phyloP scores from a whole-genome alignment of 2,329 filamentous ascomycete species.

The Xylaria sp. region DNA sequence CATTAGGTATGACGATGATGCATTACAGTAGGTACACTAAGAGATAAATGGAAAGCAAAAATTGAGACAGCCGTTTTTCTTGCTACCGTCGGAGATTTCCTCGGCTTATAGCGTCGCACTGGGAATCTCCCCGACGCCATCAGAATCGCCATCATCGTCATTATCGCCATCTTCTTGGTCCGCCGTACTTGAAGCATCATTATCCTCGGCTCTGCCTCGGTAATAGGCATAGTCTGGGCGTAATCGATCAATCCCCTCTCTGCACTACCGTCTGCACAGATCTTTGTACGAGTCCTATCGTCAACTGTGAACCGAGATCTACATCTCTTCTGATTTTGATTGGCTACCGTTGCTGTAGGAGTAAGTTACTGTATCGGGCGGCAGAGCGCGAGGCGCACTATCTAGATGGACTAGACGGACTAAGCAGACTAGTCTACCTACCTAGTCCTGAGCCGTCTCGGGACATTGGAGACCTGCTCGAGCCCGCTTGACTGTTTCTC shows the following conservation, averaged over 20 bases:
- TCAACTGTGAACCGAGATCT: slow-evolving; percentile 24
- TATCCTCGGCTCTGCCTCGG: background rate
- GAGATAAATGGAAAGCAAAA: slow-evolving; percentile 8
- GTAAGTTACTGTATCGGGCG: slow-evolving; percentile 17
- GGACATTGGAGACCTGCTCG: slow-evolving; percentile 30
- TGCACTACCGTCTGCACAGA: background rate
- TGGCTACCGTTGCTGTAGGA: slow-evolving; percentile 27
- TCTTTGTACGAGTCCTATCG: slow-evolving; percentile 13
- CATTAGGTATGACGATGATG: slow-evolving; percentile 27
- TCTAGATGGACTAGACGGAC: background rate
- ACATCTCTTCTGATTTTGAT: slow-evolving; percentile 13
- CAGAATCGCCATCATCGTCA: slow-evolving; percentile 5
- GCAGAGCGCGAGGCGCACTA: slow-evolving; percentile 16
- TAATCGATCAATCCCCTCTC: slow-evolving; percentile 17
- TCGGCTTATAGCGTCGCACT: slow-evolving; percentile 34
- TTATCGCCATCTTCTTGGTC: background rate
- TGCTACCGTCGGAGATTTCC: slow-evolving; percentile 36
- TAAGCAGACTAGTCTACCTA: no score
- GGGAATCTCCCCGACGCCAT: slow-evolving; percentile 33
- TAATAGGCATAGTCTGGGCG: slow-evolving; percentile 4
- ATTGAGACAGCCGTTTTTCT: background rate
- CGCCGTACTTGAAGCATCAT: background rate
- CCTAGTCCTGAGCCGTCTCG: slow-evolving; percentile 35
- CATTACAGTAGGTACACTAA: background rate
- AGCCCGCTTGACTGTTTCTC: slow-evolving; percentile 25